Percentiles rank a stretch among this genome's conserved stretches.
phyloP scores from a whole-genome alignment of 352 stramenopile genomes.

The Thalassiosira delicatula region DNA sequence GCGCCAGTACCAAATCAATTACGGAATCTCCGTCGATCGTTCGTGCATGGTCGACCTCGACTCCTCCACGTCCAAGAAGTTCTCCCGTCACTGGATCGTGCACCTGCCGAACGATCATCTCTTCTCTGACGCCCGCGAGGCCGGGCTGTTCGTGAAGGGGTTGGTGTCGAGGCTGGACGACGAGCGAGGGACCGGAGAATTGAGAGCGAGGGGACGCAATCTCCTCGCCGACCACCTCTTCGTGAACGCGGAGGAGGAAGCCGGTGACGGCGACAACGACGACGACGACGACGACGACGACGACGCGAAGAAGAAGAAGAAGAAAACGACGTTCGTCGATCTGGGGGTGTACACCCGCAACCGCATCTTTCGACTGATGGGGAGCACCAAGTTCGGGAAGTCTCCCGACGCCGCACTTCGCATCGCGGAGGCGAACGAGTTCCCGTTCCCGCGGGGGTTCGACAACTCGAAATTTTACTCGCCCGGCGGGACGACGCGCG shows the following conservation, averaged over 20 bases:
- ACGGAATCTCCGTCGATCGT: constrained; percentile 22
- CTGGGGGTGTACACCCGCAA: constrained; percentile 94
- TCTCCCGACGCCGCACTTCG: constrained; percentile 40
- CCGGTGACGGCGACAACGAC: not conserved
- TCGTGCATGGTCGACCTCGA: constrained; percentile 82
- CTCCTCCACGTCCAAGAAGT: constrained; percentile 90
- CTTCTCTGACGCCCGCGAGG: constrained; percentile 80
- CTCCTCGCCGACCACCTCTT: constrained; percentile 40
- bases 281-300: no score
- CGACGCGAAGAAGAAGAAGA: no score
- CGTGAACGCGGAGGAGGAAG: constrained; percentile 17
- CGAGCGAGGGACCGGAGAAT: constrained; percentile 18
- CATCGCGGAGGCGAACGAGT: constrained; percentile 59
- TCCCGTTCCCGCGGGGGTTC: constrained; percentile 55
- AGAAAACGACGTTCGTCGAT: no score
- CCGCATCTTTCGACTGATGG: constrained; percentile 91
- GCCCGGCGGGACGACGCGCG: constrained; percentile 31
- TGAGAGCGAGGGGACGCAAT: constrained; percentile 26
- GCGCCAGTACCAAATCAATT: constrained; percentile 23
- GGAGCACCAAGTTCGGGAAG: constrained; percentile 91
- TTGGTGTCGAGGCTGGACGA: constrained; percentile 79
- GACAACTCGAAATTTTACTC: constrained; percentile 62
- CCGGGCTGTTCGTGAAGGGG: constrained; percentile 85
- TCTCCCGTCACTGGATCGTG: constrained; percentile 93
- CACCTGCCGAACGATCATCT: constrained; percentile 86